A percentile compares a stretch with the other conserved stretches of the same genome.
These are phyloP conservation scores for Talaromyces atroroseus DNA, from an alignment of 2,329 filamentous ascomycete genomes.

Conservation along the genomic window DNA sequence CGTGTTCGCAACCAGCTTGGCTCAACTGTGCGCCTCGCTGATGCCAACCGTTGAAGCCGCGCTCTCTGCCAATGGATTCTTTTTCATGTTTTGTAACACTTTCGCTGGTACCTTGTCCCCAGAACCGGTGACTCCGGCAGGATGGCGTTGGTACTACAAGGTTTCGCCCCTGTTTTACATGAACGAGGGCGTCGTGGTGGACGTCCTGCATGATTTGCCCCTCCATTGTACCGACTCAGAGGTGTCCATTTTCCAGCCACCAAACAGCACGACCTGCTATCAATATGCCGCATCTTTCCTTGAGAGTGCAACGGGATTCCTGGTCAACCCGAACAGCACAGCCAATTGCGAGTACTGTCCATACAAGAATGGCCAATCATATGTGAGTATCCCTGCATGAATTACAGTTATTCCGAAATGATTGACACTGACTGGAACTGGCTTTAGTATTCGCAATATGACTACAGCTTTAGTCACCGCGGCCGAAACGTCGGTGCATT, in stretches of 20 bases:
- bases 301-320: conserved; percentile 55
- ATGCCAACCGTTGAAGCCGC: conserved; percentile 72
- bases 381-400: conserved; percentile 55
- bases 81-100: conserved; percentile 72
- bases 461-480: background rate
- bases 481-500: conserved; percentile 74
- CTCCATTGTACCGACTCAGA: conserved; percentile 58
- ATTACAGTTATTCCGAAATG: conserved; percentile 28
- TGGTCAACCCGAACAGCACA: conserved; percentile 56
- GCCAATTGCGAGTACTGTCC: conserved; percentile 70
- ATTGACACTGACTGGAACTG: conserved; percentile 28
- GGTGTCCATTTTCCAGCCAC: conserved; percentile 61
- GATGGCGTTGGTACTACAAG: conserved; percentile 77
- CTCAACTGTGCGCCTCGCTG: conserved; percentile 61
- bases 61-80: conserved; percentile 70
- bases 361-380: conserved; percentile 68
- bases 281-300: conserved; percentile 69
- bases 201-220: conserved; percentile 59
- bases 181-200: conserved; percentile 68
- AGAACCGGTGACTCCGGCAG: conserved; percentile 64
- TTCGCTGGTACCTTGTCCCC: conserved; percentile 83
- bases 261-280: conserved; percentile 59
- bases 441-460: conserved; percentile 1
- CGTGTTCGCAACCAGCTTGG: conserved; percentile 56
- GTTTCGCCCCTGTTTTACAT: conserved; percentile 77